Base-by-base conservation (phyloP, 768 basidiomycete genomes). In the Strobilomyces confusus region DNA sequence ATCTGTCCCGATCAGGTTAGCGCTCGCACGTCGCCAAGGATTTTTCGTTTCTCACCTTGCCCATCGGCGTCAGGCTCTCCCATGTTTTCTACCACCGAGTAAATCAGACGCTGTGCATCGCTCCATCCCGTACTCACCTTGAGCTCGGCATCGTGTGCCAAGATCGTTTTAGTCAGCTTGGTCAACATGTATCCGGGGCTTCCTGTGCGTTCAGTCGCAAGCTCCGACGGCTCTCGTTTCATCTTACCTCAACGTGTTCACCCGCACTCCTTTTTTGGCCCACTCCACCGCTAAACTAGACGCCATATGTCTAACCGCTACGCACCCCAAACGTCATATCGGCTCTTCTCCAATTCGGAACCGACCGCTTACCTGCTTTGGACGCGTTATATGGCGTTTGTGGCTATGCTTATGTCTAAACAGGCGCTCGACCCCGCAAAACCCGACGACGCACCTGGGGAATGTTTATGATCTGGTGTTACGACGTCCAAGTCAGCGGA, bases 331-430 rank as follows among this genome's bases (percentile, higher is more conserved):
- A 55, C 45, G 59, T 56, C 55, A 61, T 11, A 17, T 13, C 19
- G 9, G 15, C 6, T 20, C 5, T n/a, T 22, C 23, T 44, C 36
- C 7, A 13, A 8, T 5, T 20, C 43, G 20, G 19, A 15, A 9
- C 30, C 11, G 8, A 9, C 1, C 34, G 62, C 77, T 62, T 61
- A 85, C 87, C 91, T 33, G 92, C 92, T 75, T 95, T 98, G 19
- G 93, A 95, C 9, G 91, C 89, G 70, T 98, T 98, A 70, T 98
- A 98, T 0, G 95, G 93, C 5, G 91, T 89, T 78, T 98, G 95
- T 38, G 81, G 82, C 81, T 92, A 67, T 52, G 52, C 41, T 29
- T 33, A 49, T 3, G 42, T 52, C 34, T 52, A 38, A 17, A 34
- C 29, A 32, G 20, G 12, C 3, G 6, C 11, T 6, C 14, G 2